Conservation (phyloP, 495 filamentous ascomycete genomes). For the Hypoxylon trugodes region DNA sequence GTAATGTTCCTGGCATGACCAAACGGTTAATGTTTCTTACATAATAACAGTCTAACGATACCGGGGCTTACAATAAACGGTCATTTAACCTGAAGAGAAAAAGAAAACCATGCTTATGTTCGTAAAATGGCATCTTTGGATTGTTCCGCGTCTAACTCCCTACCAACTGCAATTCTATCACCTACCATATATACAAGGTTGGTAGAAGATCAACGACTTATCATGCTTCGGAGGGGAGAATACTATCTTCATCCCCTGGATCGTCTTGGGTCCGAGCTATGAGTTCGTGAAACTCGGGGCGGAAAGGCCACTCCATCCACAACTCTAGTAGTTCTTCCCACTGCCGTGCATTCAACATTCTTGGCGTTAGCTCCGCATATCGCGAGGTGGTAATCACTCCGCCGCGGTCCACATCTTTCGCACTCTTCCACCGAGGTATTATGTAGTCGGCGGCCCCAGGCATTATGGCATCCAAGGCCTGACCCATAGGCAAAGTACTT, state of each 20-base stretch:
- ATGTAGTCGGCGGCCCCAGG: slow-evolving; percentile 55
- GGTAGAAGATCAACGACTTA: neutral
- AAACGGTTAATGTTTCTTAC: too few species aligned
- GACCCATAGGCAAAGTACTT: slow-evolving; percentile 27
- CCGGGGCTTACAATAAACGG: too few species aligned
- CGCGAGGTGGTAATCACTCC: slow-evolving; percentile 45
- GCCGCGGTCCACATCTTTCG: slow-evolving; percentile 50
- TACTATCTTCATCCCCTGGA: slow-evolving; percentile 13
- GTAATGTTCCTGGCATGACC: too few species aligned
- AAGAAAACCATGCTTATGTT: neutral
- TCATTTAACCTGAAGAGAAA: too few species aligned
- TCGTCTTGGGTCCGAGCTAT: slow-evolving; percentile 47
- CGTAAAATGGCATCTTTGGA: neutral
- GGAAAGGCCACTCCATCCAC: slow-evolving; percentile 69
- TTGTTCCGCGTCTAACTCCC: neutral
- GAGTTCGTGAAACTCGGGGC: slow-evolving; percentile 53
- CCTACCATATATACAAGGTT: neutral
- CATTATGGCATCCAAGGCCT: slow-evolving; percentile 40
- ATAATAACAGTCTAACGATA: too few species aligned
- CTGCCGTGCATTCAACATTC: slow-evolving; percentile 57
- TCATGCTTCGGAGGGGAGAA: neutral
- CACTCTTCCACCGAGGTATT: slow-evolving; percentile 48
- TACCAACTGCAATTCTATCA: neutral
- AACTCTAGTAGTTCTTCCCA: slow-evolving; percentile 58
- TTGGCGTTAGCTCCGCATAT: slow-evolving; percentile 42